These are phyloP conservation scores for Thielaviopsis punctulata DNA, from an alignment of 2,329 filamentous ascomycete species.

Conservation along the genomic window DNA sequence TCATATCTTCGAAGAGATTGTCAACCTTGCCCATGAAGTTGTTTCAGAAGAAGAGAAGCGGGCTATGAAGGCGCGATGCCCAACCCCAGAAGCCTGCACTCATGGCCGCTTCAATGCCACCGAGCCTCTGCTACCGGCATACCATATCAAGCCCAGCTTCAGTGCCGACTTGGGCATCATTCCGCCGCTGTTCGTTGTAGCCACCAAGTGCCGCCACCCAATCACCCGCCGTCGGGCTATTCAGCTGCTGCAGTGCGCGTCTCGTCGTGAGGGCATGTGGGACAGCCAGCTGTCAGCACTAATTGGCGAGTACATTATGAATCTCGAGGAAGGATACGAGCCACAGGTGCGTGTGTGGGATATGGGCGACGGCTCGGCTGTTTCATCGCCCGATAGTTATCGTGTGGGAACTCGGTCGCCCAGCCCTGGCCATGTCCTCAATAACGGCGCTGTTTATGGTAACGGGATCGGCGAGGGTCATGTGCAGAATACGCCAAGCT, in stretches of 20 bases:
- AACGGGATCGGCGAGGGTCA: background rate
- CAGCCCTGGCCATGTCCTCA: background rate
- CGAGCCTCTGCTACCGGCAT: constrained; percentile 26
- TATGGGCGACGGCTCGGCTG: background rate
- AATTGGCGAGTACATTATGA: constrained; percentile 37
- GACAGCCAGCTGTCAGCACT: constrained; percentile 42
- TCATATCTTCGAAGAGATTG: constrained; percentile 34
- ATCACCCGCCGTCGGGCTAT: constrained; percentile 41
- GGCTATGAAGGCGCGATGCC: constrained; percentile 29
- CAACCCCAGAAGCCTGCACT: constrained; percentile 25
- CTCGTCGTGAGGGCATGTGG: constrained; percentile 52
- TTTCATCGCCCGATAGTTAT: background rate
- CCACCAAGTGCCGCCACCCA: constrained; percentile 46
- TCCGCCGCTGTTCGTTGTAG: constrained; percentile 47
- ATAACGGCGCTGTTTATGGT: background rate
- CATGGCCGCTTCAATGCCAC: constrained; percentile 23
- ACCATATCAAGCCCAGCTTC: constrained; percentile 43
- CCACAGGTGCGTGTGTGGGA: background rate
- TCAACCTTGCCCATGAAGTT: constrained; percentile 40
- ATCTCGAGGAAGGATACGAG: constrained; percentile 34
- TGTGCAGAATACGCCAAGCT: background rate
- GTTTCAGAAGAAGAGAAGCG: constrained; percentile 39
- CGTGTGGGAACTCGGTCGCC: background rate
- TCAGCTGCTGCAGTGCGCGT: constrained; percentile 39
- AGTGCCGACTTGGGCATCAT: constrained; percentile 47